Base-by-base conservation (phyloP, 2,329 filamentous ascomycete genomes). In the Gnomoniopsis sp. region DNA sequence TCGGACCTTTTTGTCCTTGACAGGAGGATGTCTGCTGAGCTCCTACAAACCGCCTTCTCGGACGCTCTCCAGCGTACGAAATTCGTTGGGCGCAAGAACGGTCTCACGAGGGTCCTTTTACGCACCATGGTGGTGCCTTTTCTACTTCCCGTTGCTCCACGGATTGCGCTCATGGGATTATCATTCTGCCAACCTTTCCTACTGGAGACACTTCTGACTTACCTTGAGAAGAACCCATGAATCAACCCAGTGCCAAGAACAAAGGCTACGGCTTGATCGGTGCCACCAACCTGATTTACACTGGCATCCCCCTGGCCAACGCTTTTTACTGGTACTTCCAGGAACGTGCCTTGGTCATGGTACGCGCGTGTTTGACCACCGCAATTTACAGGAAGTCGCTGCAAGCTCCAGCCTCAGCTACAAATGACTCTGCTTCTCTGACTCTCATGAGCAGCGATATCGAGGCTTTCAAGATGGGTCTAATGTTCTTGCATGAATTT, bases 171-270 rank as follows among this genome's bases (percentile, higher is more conserved):
- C 4, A 68, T 75, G 3, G 75, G 69, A 14, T 76, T 78, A 60
- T 73, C 66, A 19, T 75, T 76, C 44, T 75, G 74, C 41, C 75
- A 77, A 49, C 76, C 77, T 0, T 74, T 79, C 23, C 72, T 79
- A 38, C 75, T 79, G 55, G 67, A 75, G 15, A 65, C 68, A 0
- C 67, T 75, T 0, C 64, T 79, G 1, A 58, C 64, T 2, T 74
- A 74, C 44, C 63, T 76, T 4, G 61, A 69, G 15, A n/a, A n/a
- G 30, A 66, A 33, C 60, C 69, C 33, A 61, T 48, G 67, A 17
- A 55, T 66, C 6, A 61, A 62, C 14, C 38, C n/a, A 41, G 14
- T 41, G 38, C 38, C 38, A 41, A 41, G n/a, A 62, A 66, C 56
- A 47, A 65, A 55, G 68, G 71, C 1, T 74, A 72, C 44, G 72